Evolutionary conservation across 108 stramenopile species (phyloP).

Genomic region (Mayamaea pseudoterrestris): DNA sequence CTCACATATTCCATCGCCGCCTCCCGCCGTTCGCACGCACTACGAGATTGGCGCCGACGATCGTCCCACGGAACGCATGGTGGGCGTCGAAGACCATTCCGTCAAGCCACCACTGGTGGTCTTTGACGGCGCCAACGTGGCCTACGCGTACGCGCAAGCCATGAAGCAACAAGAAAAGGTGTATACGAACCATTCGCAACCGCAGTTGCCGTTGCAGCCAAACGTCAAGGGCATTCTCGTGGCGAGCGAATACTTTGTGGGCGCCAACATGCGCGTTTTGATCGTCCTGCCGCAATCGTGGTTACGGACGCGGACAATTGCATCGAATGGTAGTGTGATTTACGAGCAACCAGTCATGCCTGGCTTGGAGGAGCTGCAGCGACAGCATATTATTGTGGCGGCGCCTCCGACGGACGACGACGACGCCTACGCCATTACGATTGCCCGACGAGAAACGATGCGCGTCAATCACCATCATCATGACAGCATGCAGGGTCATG

Average conservation of each 20-base stretch:
- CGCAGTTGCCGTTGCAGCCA: constrained; percentile 20
- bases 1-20: background rate
- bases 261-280: constrained; percentile 40
- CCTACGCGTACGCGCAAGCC: constrained; percentile 67
- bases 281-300: constrained; percentile 68
- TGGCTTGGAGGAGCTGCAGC: constrained; percentile 19
- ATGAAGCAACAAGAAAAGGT: too few relatives aligned
- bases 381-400: constrained; percentile 42
- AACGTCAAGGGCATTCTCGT: constrained; percentile 50
- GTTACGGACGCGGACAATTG: constrained; percentile 24
- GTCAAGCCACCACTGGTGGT: constrained; percentile 55
- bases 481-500: constrained; percentile 33
- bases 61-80: constrained; percentile 35
- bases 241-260: constrained; percentile 47
- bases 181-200: constrained; percentile 18
- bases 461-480: constrained; percentile 7
- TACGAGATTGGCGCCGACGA: constrained; percentile 5
- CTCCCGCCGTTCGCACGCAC: background rate
- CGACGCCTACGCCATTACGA: constrained; percentile 66
- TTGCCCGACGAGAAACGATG: constrained; percentile 52
- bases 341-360: background rate
- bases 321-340: background rate
- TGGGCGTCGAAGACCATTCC: constrained; percentile 30
- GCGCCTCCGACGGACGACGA: constrained; percentile 76
- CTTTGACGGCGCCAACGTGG: constrained; percentile 76